Base-by-base conservation (phyloP, 2,329 filamentous ascomycete genomes). In the Elsinoe perseae region DNA sequence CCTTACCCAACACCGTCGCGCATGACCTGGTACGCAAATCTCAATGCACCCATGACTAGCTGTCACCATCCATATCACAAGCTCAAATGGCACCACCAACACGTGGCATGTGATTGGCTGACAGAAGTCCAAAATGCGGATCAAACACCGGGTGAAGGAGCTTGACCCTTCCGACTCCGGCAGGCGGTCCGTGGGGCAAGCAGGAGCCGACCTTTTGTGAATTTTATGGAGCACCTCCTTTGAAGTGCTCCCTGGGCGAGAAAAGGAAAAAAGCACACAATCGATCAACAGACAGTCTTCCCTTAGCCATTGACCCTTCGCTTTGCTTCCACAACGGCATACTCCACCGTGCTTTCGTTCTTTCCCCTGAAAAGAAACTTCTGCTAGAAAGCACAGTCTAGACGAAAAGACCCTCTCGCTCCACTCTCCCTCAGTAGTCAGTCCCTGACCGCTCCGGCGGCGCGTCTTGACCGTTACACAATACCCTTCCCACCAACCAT, bases 141-240 rank as follows among this genome's bases (percentile, higher is more conserved):
- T 50, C 44, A 50, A 32, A 50, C 44, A 50, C 44, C 44, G 44
- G n/a, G n/a, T n/a, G n/a, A n/a, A n/a, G n/a, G n/a, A 50, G 44
- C 25, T 50, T 50, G 44, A 50, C 44, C 44, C 44, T 50, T 44
- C 3, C 23, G 20, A 21, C 20, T 12, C 14, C 40, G 32, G 9
- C 40, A 43, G 23, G 21, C 18, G 21, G 40, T 43, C 40, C 40
- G 40, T 43, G 40, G 40, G 44, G 27, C 25, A 50, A 36, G 44
- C 25, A 50, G 48, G 48, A 52, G 30, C 48, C 48, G 48, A n/a
- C 16, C 43, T n/a, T n/a, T n/a, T n/a, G 20, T 52, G 48, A 52
- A 36, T 25, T 52, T 38, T 52, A 32, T 25, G 28, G 28, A 52
- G 20, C 36, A 23, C 32, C 48, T 36, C 44, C 44, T 50, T 36